These are phyloP conservation scores for Cerioporus squamosus DNA, from an alignment of 1,284 basidiomycete genomes.

Conservation along the genomic window DNA sequence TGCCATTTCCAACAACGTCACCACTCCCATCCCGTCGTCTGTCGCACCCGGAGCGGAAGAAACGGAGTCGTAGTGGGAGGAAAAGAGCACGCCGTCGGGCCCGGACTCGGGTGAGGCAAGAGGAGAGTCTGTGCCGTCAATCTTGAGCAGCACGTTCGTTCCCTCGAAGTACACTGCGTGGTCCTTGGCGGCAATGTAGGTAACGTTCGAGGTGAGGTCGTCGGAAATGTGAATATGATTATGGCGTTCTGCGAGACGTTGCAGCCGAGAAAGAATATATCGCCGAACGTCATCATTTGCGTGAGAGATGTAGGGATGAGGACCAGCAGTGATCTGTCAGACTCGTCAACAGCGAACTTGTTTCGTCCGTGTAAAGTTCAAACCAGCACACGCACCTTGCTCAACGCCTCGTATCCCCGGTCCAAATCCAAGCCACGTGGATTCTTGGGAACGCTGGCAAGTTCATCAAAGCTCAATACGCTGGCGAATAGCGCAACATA, in stretches of 20 bases:
- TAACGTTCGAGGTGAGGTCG: slow-evolving; percentile 63
- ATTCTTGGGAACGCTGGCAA: slow-evolving; percentile 50
- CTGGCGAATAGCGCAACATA: slow-evolving; percentile 57
- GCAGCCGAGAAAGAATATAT: slow-evolving; percentile 61
- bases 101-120: slow-evolving; percentile 16
- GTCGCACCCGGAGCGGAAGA: slow-evolving; percentile 76
- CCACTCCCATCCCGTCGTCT: slow-evolving; percentile 78
- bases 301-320: slow-evolving; percentile 78
- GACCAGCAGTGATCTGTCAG: slow-evolving; percentile 62
- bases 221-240: slow-evolving; percentile 53
- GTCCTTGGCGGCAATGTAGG: slow-evolving; percentile 41
- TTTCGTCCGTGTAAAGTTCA: no score
- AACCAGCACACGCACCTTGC: slow-evolving; percentile 47
- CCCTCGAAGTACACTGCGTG: slow-evolving; percentile 68
- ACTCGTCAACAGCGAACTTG: not conserved
- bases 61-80: slow-evolving; percentile 81
- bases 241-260: slow-evolving; percentile 45
- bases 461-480: slow-evolving; percentile 59
- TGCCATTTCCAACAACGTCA: slow-evolving; percentile 67
- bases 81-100: slow-evolving; percentile 66
- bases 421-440: slow-evolving; percentile 58
- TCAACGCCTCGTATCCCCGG: slow-evolving; percentile 64
- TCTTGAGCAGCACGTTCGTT: slow-evolving; percentile 71
- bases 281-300: slow-evolving; percentile 69
- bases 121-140: slow-evolving; percentile 55